Evolutionary conservation across 2,329 filamentous ascomycete species (phyloP).

Genomic region (Pseudopyricularia javanii): DNA sequence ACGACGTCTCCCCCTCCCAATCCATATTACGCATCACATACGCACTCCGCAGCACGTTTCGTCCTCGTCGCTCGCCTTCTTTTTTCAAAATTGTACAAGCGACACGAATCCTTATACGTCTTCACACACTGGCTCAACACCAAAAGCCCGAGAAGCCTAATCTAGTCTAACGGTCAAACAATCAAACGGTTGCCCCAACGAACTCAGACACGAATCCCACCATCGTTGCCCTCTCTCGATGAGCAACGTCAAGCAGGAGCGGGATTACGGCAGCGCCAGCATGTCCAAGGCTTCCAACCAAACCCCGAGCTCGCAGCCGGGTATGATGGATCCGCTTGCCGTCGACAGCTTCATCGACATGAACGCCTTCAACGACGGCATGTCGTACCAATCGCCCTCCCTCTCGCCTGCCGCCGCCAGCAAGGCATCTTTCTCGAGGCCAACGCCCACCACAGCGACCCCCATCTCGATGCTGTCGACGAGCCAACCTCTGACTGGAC

Average conservation of each 20-base stretch:
- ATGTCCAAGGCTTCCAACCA: slow-evolving; percentile 7
- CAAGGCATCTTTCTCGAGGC: slow-evolving; percentile 40
- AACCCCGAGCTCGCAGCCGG: slow-evolving; percentile 16
- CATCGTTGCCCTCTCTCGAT: background rate
- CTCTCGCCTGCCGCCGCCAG: slow-evolving; percentile 37
- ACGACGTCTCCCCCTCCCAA: no score
- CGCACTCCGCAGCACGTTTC: background rate
- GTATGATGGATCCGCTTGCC: slow-evolving; percentile 30
- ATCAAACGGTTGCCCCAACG: background rate
- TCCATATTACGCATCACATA: background rate
- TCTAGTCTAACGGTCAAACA: background rate
- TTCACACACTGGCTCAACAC: background rate
- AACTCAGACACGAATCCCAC: background rate
- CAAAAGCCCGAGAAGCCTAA: no score
- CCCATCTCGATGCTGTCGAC: slow-evolving; percentile 40
- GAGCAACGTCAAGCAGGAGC: slow-evolving; percentile 1
- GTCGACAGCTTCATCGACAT: slow-evolving; percentile 49
- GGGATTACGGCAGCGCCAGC: background rate
- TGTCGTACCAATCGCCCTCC: slow-evolving; percentile 44
- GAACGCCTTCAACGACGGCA: slow-evolving; percentile 43
- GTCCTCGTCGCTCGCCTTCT: background rate
- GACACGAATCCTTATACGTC: background rate
- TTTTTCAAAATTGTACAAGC: no score
- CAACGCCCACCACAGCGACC: slow-evolving; percentile 30
- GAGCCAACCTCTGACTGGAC: slow-evolving; percentile 54